These are phyloP conservation scores for Saccharomycopsis microspora DNA, from an alignment of 805 yeast species.

Conservation along the genomic window DNA sequence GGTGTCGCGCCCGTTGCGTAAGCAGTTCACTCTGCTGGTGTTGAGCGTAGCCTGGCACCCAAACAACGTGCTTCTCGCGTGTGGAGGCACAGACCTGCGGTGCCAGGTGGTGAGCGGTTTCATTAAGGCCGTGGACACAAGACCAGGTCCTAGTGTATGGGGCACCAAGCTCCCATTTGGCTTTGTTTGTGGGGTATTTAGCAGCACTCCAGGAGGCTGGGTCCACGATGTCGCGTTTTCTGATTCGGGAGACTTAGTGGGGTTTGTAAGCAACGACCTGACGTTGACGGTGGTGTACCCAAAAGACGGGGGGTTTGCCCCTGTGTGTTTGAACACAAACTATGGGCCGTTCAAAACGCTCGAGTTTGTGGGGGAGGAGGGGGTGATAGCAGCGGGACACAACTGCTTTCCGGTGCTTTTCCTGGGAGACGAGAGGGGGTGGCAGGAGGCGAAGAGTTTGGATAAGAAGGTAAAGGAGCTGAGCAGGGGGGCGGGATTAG, in stretches of 20 bases:
- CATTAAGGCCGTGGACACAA: conserved; percentile 77
- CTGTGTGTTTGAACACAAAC: conserved; percentile 48
- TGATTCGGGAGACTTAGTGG: conserved; percentile 67
- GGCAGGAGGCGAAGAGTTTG: conserved; percentile 53
- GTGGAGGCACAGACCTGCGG: conserved; percentile 91
- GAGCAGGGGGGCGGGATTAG: conserved; percentile 19
- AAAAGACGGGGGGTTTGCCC: conserved; percentile 41
- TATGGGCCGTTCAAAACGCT: conserved; percentile 74
- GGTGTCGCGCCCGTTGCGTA: conserved; percentile 95
- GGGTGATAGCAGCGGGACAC: conserved; percentile 81
- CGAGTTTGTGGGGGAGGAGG: conserved; percentile 53
- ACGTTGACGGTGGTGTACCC: conserved; percentile 75
- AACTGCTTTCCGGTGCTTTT: conserved; percentile 85
- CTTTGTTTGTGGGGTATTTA: conserved; percentile 75
- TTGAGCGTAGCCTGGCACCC: conserved; percentile 87
- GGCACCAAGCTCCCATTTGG: conserved; percentile 93
- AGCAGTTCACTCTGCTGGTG: conserved; percentile 84
- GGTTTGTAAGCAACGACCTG: conserved; percentile 80
- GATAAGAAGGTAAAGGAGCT: conserved; percentile 37
- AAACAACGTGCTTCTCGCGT: conserved; percentile 75
- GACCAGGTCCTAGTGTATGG: conserved; percentile 79
- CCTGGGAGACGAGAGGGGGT: conserved; percentile 49
- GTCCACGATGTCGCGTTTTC: conserved; percentile 84
- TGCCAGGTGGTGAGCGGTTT: conserved; percentile 82
- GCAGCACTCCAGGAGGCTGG: conserved; percentile 72